A percentile compares a stretch with the other conserved stretches of the same genome.
Evolutionary conservation across 768 basidiomycete genomes (phyloP).

Genomic region (Sarcodon aspratus): DNA sequence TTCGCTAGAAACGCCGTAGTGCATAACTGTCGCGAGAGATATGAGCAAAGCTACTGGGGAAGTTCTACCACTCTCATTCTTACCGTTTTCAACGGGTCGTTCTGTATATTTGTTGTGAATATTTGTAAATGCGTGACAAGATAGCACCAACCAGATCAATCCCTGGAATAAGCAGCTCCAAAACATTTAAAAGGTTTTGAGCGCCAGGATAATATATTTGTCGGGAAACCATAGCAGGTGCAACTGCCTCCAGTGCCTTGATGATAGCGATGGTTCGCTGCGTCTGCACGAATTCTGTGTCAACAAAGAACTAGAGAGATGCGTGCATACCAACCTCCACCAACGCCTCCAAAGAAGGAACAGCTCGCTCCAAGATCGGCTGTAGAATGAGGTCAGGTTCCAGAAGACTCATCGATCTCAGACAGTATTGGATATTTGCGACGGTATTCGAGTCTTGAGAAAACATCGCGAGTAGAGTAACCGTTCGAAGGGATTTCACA

Average conservation of each 20-base stretch:
- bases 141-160: slow-evolving; percentile 61
- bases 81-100: slow-evolving; percentile 73
- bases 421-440: slow-evolving; percentile 62
- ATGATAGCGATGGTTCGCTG: slow-evolving; percentile 80
- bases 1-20: slow-evolving; percentile 69
- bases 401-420: slow-evolving; percentile 76
- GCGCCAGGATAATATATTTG: slow-evolving; percentile 73
- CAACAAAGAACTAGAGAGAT: neutral
- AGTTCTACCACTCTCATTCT: slow-evolving; percentile 5
- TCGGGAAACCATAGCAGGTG: slow-evolving; percentile 70
- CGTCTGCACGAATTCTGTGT: slow-evolving; percentile 34
- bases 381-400: slow-evolving; percentile 81
- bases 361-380: slow-evolving; percentile 72
- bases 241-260: slow-evolving; percentile 73
- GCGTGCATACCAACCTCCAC: slow-evolving; percentile 45
- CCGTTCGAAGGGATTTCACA: slow-evolving; percentile 71
- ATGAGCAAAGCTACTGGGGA: neutral
- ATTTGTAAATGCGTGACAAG: neutral
- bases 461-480: slow-evolving; percentile 84
- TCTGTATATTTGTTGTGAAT: slow-evolving; percentile 27
- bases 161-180: slow-evolving; percentile 75
- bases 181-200: slow-evolving; percentile 67
- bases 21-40: slow-evolving; percentile 35
- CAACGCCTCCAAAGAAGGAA: slow-evolving; percentile 81
- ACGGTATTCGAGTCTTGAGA: slow-evolving; percentile 70